Base-by-base conservation (phyloP, 352 stramenopile genomes). In the Globisporangium emineosum region DNA sequence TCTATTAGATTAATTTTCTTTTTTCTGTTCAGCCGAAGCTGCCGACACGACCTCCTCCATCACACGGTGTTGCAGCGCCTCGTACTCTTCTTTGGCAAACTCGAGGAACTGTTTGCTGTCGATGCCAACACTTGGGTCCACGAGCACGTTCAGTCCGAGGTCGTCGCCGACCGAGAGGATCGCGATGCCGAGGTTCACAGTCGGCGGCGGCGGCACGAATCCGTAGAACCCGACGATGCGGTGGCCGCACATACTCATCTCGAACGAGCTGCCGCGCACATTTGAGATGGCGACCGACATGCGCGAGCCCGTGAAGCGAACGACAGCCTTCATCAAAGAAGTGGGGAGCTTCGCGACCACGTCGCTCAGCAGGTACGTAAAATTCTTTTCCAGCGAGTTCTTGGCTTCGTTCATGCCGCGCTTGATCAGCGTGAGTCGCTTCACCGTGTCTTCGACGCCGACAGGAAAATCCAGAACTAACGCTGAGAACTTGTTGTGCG, bases 401-500 rank as follows among this genome's bases (percentile, higher is more conserved):
- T 94, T 94, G 66, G 81, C 83, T 49, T 90, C 85, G 65, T 76
- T 78, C 81, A 94, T 91, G 23, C 79, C 69, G 54, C 27, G 17
- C 21, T 71, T 80, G 58, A 92, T 72, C 9, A 76, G 51, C 37
- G 62, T 32, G 43, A 91, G 75, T n/a, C 85, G 83, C 65, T 79
- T 60, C n/a, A 70, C 62, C 5, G 76, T 55, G 55, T 91, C 73
- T 2, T 62, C 65, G 0, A 86, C 62, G 23, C 85, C 85, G 7
- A 94, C 59, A 0, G 85, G 85, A 43, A 94, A 79, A 54, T 94
- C 81, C 32, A 94, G 78, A 21, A 91, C 62, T 15, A 94, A 65
- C 40, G 85, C 83, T 32, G 83, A 92, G 68, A 94, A 94, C 55
- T 86, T 86, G 70, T 94, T 94, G 73, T 74, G 74, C 12, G 83